Evolutionary conservation across 352 stramenopile genomes (phyloP), one percentile per base, ranked within the genome.

Genomic region (Phytopythium boreale): DNA sequence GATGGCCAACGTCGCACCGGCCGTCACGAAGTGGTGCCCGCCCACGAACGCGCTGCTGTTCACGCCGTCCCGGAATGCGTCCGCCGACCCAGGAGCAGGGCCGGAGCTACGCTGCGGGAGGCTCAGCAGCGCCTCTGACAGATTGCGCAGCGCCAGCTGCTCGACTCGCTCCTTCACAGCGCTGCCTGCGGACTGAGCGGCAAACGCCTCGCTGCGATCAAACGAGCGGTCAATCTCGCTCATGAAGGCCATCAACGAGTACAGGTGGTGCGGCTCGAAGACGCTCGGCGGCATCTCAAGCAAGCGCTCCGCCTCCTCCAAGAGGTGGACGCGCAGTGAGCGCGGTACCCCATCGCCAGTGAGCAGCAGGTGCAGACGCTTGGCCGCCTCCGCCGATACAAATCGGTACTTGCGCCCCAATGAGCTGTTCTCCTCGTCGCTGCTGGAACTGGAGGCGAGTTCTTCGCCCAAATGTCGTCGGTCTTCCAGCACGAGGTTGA

Each of bases 201-300:
- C 76, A 47, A 89, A 89, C 34, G 24, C 55, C 2, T 80, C 59
- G 26, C 72, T 59, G n/a, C 64, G 62, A 49, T 89, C 79, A 69
- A 94, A 90, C 26, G 83, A 76, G 47, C 83, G 81, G 43, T 92
- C 79, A 34, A 91, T 69, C 50, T 80, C 73, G 62, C 84, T 71
- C 11, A 94, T 50, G 31, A 87, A 92, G 15, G 71, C 72, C 72
- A 91, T 76, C 14, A 92, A 61, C 2, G 75, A 77, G 63, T 87
- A 88, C 12, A 94, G 58, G 36, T 91, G 78, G 43, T 71, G 70
- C 20, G 78, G 75, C 8, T 69, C 68, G 39, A 88, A 85, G 31
- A 90, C 72, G 24, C 74, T 79, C 6, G 82, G 83, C 11, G 71
- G 72, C 39, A 77, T 63, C 11, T 66, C 66, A 26, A 94, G 61